Evolutionary conservation across 78 protist genomes (phyloP).

Genomic region (Dictyostelium brefeldianum): DNA sequence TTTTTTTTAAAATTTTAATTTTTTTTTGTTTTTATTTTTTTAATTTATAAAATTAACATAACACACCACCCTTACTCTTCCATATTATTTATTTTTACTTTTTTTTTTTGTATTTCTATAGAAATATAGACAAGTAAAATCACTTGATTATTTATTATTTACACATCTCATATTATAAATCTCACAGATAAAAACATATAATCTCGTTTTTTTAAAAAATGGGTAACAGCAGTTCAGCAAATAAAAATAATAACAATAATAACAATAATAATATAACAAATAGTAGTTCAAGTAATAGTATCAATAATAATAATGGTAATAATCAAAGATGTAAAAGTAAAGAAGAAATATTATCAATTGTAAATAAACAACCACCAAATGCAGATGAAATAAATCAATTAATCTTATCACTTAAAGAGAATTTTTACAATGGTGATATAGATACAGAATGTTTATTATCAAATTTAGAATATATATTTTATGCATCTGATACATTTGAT

Average conservation of each 20-base stretch:
- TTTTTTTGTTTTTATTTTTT: no score
- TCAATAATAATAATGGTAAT: not conserved
- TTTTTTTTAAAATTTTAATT: no score
- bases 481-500: not conserved
- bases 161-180: no score
- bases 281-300: not conserved
- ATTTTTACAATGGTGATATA: not conserved
- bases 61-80: no score
- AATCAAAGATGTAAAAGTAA: conserved; percentile 1
- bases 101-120: no score
- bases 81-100: no score
- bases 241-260: not conserved
- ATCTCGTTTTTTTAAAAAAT: no score
- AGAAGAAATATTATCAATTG: not conserved
- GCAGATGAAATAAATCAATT: not conserved
- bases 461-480: conserved; percentile 6
- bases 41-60: no score
- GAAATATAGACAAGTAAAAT: no score
- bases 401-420: not conserved
- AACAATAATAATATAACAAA: not conserved
- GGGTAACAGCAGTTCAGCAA: not conserved
- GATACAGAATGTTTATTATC: not conserved
- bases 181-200: no score
- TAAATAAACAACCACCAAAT: not conserved
- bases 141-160: no score